Conservation (phyloP, 2,329 filamentous ascomycete species). For the Cladosporium oxysporum region DNA sequence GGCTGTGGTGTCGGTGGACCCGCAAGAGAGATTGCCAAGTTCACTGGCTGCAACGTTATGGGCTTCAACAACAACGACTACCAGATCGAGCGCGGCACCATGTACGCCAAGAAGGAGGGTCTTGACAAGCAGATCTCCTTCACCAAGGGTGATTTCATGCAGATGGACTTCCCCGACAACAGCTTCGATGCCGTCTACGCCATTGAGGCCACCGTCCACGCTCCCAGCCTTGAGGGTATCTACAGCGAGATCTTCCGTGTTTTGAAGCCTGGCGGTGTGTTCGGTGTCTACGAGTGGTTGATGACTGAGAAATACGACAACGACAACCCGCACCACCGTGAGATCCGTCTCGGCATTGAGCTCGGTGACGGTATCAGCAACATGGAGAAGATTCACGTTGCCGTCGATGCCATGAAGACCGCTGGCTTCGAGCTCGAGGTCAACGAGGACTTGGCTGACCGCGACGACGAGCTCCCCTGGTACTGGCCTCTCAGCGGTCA, state of each 20-base stretch:
- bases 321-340: constrained; percentile 78
- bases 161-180: constrained; percentile 94
- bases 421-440: constrained; percentile 83
- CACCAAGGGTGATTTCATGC: constrained; percentile 98
- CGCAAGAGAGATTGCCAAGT: constrained; percentile 93
- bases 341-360: constrained; percentile 92
- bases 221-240: constrained; percentile 84
- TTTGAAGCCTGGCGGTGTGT: constrained; percentile 91
- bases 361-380: constrained; percentile 95
- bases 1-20: constrained; percentile 96
- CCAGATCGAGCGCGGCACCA: constrained; percentile 90
- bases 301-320: constrained; percentile 98
- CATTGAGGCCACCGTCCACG: constrained; percentile 96
- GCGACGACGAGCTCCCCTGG: constrained; percentile 78
- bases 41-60: constrained; percentile 83
- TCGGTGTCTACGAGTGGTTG: constrained; percentile 98
- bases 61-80: constrained; percentile 99
- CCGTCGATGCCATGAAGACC: constrained; percentile 76
- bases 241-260: constrained; percentile 95
- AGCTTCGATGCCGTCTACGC: constrained; percentile 93
- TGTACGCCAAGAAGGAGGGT: constrained; percentile 79
- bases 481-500: constrained; percentile 90
- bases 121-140: constrained; percentile 78
- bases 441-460: constrained; percentile 82
- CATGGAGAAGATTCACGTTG: constrained; percentile 88